Percentiles rank a stretch among this genome's conserved stretches.
Evolutionary conservation across 2,329 filamentous ascomycete species (phyloP).

Genomic region (Stachybotrys echinatus): DNA sequence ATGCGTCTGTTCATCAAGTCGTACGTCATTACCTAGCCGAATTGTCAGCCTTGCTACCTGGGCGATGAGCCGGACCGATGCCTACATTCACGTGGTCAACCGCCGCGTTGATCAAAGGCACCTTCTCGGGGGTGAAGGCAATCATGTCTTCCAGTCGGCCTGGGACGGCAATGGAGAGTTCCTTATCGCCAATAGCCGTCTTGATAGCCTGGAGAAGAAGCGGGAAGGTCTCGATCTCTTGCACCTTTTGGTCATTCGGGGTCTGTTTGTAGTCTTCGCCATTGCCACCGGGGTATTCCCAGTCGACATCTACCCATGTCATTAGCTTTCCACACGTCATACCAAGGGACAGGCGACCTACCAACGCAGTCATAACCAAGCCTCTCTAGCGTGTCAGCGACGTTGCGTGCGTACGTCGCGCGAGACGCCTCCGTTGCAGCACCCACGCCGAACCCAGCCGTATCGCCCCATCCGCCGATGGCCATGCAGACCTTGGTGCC

Average conservation of each 20-base stretch:
- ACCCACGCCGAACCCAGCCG: slow-evolving; percentile 46
- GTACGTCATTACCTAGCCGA: slow-evolving; percentile 61
- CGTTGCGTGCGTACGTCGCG: slow-evolving; percentile 49
- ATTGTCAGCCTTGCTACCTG: slow-evolving; percentile 2
- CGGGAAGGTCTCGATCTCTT: slow-evolving; percentile 59
- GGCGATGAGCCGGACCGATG: no score
- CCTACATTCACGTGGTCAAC: slow-evolving; percentile 60
- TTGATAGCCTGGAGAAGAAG: slow-evolving; percentile 55
- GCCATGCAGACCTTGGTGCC: slow-evolving; percentile 57
- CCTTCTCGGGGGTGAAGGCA: slow-evolving; percentile 52
- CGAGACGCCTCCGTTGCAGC: slow-evolving; percentile 42
- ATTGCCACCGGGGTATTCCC: slow-evolving; percentile 60
- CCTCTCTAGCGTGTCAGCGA: slow-evolving; percentile 45
- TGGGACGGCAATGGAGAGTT: slow-evolving; percentile 64
- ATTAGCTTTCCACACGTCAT: neutral
- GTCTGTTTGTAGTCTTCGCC: slow-evolving; percentile 61
- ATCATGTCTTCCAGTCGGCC: slow-evolving; percentile 61
- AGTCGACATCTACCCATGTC: slow-evolving; percentile 52
- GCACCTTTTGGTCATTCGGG: slow-evolving; percentile 52
- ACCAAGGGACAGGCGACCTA: slow-evolving; percentile 20
- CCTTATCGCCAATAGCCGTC: slow-evolving; percentile 50
- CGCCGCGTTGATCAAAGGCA: slow-evolving; percentile 51
- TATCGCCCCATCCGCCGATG: slow-evolving; percentile 63
- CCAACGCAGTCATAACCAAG: slow-evolving; percentile 57
- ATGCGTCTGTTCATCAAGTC: slow-evolving; percentile 72